These are phyloP conservation scores for Ramaria rubella DNA, from an alignment of 768 basidiomycete species.

Conservation along the genomic window DNA sequence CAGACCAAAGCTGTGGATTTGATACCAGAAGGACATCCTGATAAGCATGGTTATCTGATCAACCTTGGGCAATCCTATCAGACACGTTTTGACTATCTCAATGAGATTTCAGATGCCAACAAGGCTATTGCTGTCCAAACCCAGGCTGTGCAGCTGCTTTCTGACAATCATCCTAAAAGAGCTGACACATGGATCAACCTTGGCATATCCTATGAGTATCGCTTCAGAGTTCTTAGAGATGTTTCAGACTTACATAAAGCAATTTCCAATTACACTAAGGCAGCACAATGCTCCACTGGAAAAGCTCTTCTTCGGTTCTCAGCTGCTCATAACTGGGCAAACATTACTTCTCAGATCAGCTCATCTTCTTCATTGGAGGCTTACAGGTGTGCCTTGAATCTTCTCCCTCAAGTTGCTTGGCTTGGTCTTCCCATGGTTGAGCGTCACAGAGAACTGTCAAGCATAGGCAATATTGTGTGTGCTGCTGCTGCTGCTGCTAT, in stretches of 20 bases:
- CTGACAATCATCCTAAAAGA: neutral
- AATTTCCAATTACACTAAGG: neutral
- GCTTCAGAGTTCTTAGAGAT: neutral
- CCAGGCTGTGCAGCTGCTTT: neutral
- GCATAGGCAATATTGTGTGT: neutral
- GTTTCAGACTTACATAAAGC: neutral
- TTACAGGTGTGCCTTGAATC: neutral
- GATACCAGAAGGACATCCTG: neutral
- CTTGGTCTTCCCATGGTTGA: constrained; percentile 14
- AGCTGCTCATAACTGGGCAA: neutral
- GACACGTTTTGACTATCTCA: neutral
- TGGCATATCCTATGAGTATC: neutral
- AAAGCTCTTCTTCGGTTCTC: neutral
- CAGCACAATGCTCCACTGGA: neutral
- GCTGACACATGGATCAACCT: neutral
- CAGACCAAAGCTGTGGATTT: neutral
- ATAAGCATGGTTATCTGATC: neutral
- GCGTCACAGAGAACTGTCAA: constrained; percentile 10
- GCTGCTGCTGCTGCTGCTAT: neutral
- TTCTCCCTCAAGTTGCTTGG: constrained; percentile 15
- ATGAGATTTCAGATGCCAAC: neutral
- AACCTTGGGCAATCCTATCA: neutral
- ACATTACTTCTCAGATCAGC: neutral
- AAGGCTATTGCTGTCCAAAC: constrained; percentile 20
- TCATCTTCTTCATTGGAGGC: neutral